Evolutionary conservation across 495 filamentous ascomycete genomes (phyloP).

Genomic region (Amphirosellinia nigrospora): DNA sequence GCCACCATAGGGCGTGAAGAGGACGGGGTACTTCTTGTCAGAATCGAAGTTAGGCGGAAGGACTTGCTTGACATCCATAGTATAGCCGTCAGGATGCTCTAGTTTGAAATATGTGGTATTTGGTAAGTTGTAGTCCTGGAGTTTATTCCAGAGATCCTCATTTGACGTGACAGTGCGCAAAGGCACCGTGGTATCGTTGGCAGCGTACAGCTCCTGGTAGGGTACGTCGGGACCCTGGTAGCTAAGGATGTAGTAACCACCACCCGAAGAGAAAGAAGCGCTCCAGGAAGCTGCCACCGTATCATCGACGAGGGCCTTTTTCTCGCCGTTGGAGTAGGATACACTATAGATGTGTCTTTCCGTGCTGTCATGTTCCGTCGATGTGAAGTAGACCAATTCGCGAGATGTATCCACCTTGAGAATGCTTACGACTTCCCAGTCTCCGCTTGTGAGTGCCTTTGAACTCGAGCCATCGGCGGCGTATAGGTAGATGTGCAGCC

Average conservation of each 20-base stretch:
- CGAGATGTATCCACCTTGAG: constrained; percentile 56
- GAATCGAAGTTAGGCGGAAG: constrained; percentile 58
- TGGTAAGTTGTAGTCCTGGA: constrained; percentile 58
- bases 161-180: constrained; percentile 59
- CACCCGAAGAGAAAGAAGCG: constrained; percentile 59
- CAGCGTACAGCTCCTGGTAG: constrained; percentile 60
- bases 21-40: constrained; percentile 60
- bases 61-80: constrained; percentile 54
- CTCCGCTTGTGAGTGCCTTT: constrained; percentile 57
- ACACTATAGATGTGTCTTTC: constrained; percentile 63
- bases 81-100: constrained; percentile 53
- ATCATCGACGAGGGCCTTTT: constrained; percentile 59
- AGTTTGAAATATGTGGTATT: constrained; percentile 56
- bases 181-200: constrained; percentile 48
- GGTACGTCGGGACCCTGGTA: constrained; percentile 63
- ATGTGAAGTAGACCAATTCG: constrained; percentile 59
- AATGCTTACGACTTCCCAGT: constrained; percentile 61
- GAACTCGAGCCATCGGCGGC: constrained; percentile 52
- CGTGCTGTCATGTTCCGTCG: constrained; percentile 60
- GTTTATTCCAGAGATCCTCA: constrained; percentile 47
- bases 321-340: constrained; percentile 49
- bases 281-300: constrained; percentile 54
- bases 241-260: constrained; percentile 61
- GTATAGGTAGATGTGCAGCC: constrained; percentile 62
- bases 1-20: constrained; percentile 63